Percentiles rank a stretch among this genome's conserved stretches.
Conservation (phyloP, 768 basidiomycete genomes). For the Russula griseocarnosa region DNA sequence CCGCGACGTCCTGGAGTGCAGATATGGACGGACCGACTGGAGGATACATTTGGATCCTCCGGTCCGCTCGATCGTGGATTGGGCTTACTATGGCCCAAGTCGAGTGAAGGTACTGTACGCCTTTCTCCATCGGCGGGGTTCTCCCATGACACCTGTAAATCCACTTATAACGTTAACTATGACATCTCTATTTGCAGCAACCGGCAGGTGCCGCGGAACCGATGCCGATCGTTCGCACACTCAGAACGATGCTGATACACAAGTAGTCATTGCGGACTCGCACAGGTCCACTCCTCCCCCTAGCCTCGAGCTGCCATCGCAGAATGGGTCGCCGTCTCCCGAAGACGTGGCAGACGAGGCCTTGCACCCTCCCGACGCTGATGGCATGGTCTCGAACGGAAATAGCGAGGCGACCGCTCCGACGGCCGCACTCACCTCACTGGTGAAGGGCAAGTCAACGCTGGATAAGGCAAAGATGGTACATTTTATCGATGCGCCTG, state of each 20-base stretch:
- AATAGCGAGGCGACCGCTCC: slow-evolving; percentile 7
- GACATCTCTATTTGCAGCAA: not conserved
- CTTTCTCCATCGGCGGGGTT: not conserved
- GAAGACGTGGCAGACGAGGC: not conserved
- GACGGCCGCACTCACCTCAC: slow-evolving; percentile 12
- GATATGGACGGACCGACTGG: slow-evolving; percentile 23
- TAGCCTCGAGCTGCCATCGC: slow-evolving; percentile 5
- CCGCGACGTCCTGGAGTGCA: slow-evolving; percentile 15
- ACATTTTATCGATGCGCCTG: not conserved
- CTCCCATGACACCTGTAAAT: not conserved
- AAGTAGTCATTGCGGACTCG: not conserved
- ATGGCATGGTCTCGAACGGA: not conserved
- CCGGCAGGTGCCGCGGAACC: not conserved
- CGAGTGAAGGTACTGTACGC: too few relatives aligned
- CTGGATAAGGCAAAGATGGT: slow-evolving; percentile 5
- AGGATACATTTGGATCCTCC: slow-evolving; percentile 24
- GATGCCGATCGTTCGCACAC: not conserved
- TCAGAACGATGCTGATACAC: not conserved
- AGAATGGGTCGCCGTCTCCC: not conserved
- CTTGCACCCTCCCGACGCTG: not conserved
- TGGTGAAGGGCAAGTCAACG: slow-evolving; percentile 18
- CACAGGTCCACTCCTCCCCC: not conserved
- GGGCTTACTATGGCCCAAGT: slow-evolving; percentile 3
- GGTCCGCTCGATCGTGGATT: slow-evolving; percentile 21
- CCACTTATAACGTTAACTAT: not conserved